phyloP scores from a whole-genome alignment of 306 rosid genomes.

The Betula pendula region DNA sequence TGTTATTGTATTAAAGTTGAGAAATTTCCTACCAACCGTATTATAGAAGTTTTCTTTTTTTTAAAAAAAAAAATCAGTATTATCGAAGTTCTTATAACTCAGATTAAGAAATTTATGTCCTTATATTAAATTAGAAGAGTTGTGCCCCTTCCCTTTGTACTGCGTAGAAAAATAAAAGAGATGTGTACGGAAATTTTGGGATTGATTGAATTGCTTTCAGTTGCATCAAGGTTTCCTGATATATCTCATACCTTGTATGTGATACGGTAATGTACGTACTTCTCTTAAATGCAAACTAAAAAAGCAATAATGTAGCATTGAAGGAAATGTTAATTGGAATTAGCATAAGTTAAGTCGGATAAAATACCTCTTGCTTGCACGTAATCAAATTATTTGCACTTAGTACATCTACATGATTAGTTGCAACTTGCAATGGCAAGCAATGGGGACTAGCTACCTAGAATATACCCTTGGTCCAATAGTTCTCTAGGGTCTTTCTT shows the following conservation, averaged over 20 bases:
- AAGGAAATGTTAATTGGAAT: neutral
- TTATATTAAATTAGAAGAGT: neutral
- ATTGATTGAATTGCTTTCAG: neutral
- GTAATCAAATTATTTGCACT: slow-evolving; percentile 19
- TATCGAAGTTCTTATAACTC: too few relatives aligned
- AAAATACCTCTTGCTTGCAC: neutral
- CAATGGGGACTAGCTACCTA: neutral
- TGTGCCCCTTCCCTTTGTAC: neutral
- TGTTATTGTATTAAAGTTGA: too few relatives aligned
- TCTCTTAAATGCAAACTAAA: neutral
- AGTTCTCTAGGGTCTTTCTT: too few relatives aligned
- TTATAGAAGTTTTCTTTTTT: too few relatives aligned
- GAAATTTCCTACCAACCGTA: too few relatives aligned
- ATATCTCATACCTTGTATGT: neutral
- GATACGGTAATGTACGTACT: neutral
- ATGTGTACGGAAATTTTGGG: neutral
- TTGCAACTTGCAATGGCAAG: neutral
- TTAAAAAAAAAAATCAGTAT: too few relatives aligned
- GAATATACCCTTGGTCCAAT: too few relatives aligned
- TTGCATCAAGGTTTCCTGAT: neutral
- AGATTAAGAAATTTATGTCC: too few relatives aligned
- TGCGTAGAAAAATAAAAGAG: neutral
- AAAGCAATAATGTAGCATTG: neutral
- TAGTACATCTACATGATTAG: neutral
- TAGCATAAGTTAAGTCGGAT: neutral